Evolutionary conservation across 73 alveolate genomes (phyloP), one percentile per base, ranked within the genome.

Genomic region (Breviolum minutum): DNA sequence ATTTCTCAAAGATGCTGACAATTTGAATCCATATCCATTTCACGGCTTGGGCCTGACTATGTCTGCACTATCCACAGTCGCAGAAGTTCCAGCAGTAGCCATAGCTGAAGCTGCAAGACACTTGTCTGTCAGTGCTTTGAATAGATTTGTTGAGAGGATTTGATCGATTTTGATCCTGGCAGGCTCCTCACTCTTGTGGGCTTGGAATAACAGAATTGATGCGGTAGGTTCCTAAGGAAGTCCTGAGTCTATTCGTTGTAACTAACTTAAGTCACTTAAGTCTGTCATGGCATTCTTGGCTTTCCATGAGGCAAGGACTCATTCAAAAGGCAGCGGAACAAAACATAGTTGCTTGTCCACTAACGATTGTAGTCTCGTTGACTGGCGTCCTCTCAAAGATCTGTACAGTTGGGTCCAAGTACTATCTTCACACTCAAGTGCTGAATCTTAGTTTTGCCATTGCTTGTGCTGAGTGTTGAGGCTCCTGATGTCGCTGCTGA

Each of bases 61-160:
- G 93, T 94, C 99, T 10, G 99, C 90, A 48, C 99, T 94, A 63
- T 94, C 99, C 74, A 94, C 99, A 12, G 99, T 94, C 32, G 99
- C 92, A 94, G 92, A 30, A 29, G 60, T 79, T n/a, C 61, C 83
- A 26, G 83, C 83, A 29, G 83, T 87, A 40, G 99, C 91, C 99
- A 94, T 94, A 63, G 97, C 97, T 32, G 40, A 12, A 85, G 64
- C 87, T 79, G 14, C 70, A 24, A 32, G 17, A 20, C 90, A 20
- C 0, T 0, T 77, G 63, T n/a, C 10, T n/a, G 6, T 7, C 62
- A 8, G 63, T 77, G 62, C n/a, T n/a, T 7, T 70, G 80, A 70
- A 70, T 70, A 30, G 9, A 17, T 26, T 17, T 17, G 29, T 17
- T 7, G 80, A 17, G 80, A 30, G 81, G 48, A 71, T 6, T 13